Conservation (phyloP, 495 filamentous ascomycete genomes). For the Daldinia caldariorum region DNA sequence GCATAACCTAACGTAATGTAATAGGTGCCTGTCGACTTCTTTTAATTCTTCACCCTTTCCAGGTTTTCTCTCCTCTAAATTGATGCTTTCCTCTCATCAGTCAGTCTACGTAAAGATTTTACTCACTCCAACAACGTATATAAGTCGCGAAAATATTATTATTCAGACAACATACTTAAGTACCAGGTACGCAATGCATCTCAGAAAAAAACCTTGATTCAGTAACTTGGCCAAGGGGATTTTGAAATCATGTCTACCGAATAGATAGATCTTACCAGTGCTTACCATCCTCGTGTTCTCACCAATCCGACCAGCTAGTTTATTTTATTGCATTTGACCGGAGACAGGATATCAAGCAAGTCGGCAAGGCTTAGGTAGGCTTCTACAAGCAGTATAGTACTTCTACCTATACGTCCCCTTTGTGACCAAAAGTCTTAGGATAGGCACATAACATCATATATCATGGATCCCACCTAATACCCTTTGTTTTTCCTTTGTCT, state of each 20-base stretch:
- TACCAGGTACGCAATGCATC: neutral
- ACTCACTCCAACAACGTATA: neutral
- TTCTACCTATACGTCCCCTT: neutral
- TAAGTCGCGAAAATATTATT: neutral
- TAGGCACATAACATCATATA: neutral
- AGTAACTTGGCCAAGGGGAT: neutral
- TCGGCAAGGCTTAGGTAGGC: no score
- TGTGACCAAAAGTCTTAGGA: neutral
- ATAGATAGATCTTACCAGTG: slow-evolving; percentile 13
- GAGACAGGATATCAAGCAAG: no score
- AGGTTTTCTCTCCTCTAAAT: neutral
- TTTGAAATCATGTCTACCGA: slow-evolving; percentile 8
- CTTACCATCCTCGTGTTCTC: slow-evolving; percentile 13
- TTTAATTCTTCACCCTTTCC: no score
- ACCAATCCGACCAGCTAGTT: slow-evolving; percentile 19
- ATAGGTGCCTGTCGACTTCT: no score
- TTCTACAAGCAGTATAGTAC: neutral
- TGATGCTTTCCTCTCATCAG: neutral
- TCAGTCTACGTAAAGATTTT: neutral
- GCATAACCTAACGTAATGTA: no score
- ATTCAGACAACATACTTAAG: neutral
- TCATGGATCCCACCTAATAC: slow-evolving; percentile 13
- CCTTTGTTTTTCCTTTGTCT: slow-evolving; percentile 6
- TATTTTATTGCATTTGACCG: neutral
- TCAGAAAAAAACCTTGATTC: neutral